Evolutionary conservation across 371 early-diverging fungal species (phyloP).

Genomic region (Catenaria anguillulae): DNA sequence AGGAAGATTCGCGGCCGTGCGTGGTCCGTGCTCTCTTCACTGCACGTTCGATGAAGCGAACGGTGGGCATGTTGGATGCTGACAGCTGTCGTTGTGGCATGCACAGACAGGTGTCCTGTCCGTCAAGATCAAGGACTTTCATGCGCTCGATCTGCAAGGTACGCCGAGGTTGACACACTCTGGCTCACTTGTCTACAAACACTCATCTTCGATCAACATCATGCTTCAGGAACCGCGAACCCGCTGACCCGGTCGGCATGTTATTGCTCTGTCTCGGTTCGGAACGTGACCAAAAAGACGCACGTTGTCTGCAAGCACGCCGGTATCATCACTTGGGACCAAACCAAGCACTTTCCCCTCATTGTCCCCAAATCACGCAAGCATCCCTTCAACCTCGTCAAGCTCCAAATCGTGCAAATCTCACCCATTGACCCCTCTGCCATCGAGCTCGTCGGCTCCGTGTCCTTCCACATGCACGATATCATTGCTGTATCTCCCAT

Average conservation of each 20-base stretch:
- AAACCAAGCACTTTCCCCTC: constrained; percentile 1
- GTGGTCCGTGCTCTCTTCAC: neutral
- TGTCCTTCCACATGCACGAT: constrained; percentile 24
- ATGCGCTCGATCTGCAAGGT: neutral
- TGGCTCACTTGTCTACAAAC: neutral
- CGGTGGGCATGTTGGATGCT: too few relatives aligned
- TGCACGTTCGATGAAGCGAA: too few relatives aligned
- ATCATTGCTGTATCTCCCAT: constrained; percentile 20
- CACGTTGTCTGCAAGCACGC: neutral
- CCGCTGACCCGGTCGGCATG: neutral
- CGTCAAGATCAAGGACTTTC: neutral
- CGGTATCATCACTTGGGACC: neutral
- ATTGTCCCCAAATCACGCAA: neutral
- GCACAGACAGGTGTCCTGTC: neutral
- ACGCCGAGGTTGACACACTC: too few relatives aligned
- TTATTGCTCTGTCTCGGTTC: neutral
- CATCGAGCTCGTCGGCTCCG: constrained; percentile 11
- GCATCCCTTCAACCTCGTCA: constrained; percentile 7
- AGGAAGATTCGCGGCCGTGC: neutral
- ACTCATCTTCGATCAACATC: neutral
- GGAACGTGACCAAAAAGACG: neutral
- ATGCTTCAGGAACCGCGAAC: neutral
- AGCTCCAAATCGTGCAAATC: neutral
- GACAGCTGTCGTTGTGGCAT: too few relatives aligned
- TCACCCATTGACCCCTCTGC: neutral